Evolutionary conservation across 2,329 filamentous ascomycete genomes (phyloP).

Genomic region (Paramyrothecium roridum): DNA sequence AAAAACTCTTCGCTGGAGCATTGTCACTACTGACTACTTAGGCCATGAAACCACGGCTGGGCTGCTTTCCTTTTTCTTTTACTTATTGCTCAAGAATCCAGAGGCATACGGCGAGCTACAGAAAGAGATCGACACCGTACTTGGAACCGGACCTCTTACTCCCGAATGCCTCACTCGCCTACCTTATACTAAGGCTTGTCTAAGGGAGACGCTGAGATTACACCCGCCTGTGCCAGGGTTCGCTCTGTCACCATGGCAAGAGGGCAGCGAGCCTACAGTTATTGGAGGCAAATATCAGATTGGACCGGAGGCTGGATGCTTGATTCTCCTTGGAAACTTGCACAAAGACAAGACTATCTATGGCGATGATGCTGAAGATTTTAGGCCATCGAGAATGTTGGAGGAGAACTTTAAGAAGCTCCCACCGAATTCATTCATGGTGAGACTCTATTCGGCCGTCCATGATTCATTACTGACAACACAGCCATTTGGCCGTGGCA

Average conservation of each 20-base stretch:
- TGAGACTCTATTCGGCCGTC: background rate
- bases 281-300: conserved; percentile 61
- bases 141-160: conserved; percentile 55
- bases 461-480: background rate
- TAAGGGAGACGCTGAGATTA: conserved; percentile 60
- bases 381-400: conserved; percentile 69
- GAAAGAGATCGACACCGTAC: conserved; percentile 63
- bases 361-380: conserved; percentile 62
- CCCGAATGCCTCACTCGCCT: conserved; percentile 62
- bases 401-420: conserved; percentile 63
- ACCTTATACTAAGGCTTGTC: conserved; percentile 58
- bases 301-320: conserved; percentile 45
- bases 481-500: conserved; percentile 70
- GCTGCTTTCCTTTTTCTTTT: conserved; percentile 62
- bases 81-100: conserved; percentile 62
- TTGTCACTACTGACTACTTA: conserved; percentile 28
- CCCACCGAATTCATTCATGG: conserved; percentile 58
- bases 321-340: conserved; percentile 46
- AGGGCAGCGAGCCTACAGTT: conserved; percentile 19
- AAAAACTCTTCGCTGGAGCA: background rate
- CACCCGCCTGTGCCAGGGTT: conserved; percentile 59
- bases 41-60: conserved; percentile 72
- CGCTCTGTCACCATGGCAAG: conserved; percentile 42
- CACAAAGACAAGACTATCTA: conserved; percentile 64
- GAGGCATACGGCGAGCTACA: conserved; percentile 58